Percentiles rank a stretch among this genome's conserved stretches.
phyloP scores from a whole-genome alignment of 306 rosid species.

The Senna siamea region DNA sequence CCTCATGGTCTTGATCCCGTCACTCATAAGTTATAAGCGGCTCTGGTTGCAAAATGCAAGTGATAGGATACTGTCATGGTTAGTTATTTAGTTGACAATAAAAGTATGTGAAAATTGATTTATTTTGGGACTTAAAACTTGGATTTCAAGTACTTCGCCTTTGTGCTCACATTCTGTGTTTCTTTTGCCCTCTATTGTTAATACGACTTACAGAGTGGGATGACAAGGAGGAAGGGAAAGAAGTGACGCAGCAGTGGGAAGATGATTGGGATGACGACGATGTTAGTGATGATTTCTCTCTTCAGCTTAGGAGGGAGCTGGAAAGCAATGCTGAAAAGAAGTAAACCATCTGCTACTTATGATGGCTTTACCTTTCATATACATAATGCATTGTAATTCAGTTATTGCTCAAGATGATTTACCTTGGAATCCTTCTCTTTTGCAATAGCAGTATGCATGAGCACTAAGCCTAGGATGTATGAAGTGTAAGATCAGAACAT shows the following conservation, averaged over 20 bases:
- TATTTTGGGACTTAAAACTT: slow-evolving; percentile 2
- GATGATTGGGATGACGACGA: slow-evolving; percentile 98
- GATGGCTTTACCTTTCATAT: slow-evolving; percentile 27
- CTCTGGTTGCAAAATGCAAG: not conserved
- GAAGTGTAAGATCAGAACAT: slow-evolving; percentile 25
- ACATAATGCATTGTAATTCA: slow-evolving; percentile 14
- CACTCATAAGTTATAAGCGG: slow-evolving; percentile 14
- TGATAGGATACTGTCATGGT: not conserved
- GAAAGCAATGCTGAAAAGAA: slow-evolving; percentile 67
- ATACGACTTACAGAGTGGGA: slow-evolving; percentile 68
- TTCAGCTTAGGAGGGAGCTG: slow-evolving; percentile 83
- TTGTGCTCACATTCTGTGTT: slow-evolving; percentile 26
- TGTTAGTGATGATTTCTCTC: slow-evolving; percentile 89
- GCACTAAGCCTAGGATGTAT: slow-evolving; percentile 26
- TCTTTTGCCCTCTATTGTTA: slow-evolving; percentile 20
- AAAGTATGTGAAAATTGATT: slow-evolving; percentile 20
- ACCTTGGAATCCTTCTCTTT: not conserved
- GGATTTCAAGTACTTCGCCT: not conserved
- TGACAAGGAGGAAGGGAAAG: slow-evolving; percentile 78
- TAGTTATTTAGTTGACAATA: not conserved
- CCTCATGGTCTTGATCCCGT: slow-evolving; percentile 10
- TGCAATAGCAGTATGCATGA: slow-evolving; percentile 23
- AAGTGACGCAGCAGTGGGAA: slow-evolving; percentile 90
- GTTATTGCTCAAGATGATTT: slow-evolving; percentile 3
- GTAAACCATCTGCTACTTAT: slow-evolving; percentile 24